Evolutionary conservation across 2,329 filamentous ascomycete species (phyloP).

Genomic region (Aspergillus fructus): DNA sequence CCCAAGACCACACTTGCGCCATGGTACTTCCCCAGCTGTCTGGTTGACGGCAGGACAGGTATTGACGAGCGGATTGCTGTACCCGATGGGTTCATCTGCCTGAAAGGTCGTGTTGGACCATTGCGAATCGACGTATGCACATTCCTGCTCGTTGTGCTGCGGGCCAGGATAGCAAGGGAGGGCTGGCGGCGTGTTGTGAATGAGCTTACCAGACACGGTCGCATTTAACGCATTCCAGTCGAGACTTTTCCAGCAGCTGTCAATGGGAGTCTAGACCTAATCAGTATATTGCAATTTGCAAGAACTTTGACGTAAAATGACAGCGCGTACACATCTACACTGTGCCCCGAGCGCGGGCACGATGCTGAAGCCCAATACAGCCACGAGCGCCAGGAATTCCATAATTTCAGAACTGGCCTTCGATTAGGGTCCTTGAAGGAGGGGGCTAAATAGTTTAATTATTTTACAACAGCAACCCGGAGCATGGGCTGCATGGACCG

Average conservation of each 20-base stretch:
- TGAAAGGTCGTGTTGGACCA: slow-evolving; percentile 30
- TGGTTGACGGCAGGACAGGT: slow-evolving; percentile 28
- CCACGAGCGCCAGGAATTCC: background rate
- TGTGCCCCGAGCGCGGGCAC: background rate
- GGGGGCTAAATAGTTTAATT: too few species aligned
- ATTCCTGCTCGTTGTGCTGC: slow-evolving; percentile 22
- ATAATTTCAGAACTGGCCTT: background rate
- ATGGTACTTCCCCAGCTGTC: slow-evolving; percentile 16
- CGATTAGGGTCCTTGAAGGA: too few species aligned
- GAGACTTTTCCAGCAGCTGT: slow-evolving; percentile 34
- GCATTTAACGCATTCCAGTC: slow-evolving; percentile 34
- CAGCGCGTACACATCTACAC: slow-evolving; percentile 15
- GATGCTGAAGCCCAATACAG: background rate
- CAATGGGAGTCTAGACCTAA: slow-evolving; percentile 18
- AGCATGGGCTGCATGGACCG: too few species aligned
- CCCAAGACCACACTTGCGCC: slow-evolving; percentile 27
- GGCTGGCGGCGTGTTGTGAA: slow-evolving; percentile 33
- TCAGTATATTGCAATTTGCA: background rate
- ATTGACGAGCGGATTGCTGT: slow-evolving; percentile 26
- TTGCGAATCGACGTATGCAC: slow-evolving; percentile 22
- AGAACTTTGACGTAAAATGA: background rate
- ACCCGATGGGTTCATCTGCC: slow-evolving; percentile 25
- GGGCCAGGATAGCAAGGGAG: slow-evolving; percentile 36
- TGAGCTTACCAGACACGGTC: slow-evolving; percentile 32
- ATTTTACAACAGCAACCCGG: too few species aligned